These are phyloP conservation scores for Russula lepida DNA, from an alignment of 768 basidiomycete species.

Conservation along the genomic window DNA sequence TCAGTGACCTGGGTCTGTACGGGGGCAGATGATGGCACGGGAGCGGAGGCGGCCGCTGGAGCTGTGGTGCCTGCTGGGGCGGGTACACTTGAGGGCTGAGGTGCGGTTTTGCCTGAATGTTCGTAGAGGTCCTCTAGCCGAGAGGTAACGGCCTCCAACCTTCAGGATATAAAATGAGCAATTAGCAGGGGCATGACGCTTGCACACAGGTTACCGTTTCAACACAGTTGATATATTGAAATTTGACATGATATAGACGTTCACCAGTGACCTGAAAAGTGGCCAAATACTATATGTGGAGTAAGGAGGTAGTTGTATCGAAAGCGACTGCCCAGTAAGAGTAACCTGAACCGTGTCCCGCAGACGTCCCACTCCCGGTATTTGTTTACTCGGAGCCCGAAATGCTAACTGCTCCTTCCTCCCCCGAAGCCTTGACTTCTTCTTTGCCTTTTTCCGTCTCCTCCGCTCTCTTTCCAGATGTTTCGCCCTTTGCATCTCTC, in stretches of 20 bases:
- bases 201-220: slow-evolving; percentile 13
- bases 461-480: slow-evolving; percentile 33
- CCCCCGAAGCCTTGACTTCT: slow-evolving; percentile 22
- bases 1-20: slow-evolving; percentile 31
- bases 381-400: not conserved
- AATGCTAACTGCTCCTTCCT: not conserved
- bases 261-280: not conserved
- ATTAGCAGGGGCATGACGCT: not conserved
- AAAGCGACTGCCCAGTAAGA: too few species aligned
- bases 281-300: not conserved
- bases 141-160: slow-evolving; percentile 88
- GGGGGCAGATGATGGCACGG: slow-evolving; percentile 31
- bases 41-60: slow-evolving; percentile 31
- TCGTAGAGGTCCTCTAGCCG: slow-evolving; percentile 84
- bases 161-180: slow-evolving; percentile 26
- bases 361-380: not conserved
- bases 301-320: not conserved
- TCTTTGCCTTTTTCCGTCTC: slow-evolving; percentile 27
- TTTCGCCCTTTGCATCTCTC: slow-evolving; percentile 31
- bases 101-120: slow-evolving; percentile 21
- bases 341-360: too few species aligned
- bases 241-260: slow-evolving; percentile 10
- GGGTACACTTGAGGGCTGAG: slow-evolving; percentile 24
- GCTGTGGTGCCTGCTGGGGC: slow-evolving; percentile 26
- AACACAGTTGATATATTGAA: slow-evolving; percentile 21